These are phyloP conservation scores for Thuja plicata DNA, from an alignment of 83 land plant species.

Conservation along the genomic window DNA sequence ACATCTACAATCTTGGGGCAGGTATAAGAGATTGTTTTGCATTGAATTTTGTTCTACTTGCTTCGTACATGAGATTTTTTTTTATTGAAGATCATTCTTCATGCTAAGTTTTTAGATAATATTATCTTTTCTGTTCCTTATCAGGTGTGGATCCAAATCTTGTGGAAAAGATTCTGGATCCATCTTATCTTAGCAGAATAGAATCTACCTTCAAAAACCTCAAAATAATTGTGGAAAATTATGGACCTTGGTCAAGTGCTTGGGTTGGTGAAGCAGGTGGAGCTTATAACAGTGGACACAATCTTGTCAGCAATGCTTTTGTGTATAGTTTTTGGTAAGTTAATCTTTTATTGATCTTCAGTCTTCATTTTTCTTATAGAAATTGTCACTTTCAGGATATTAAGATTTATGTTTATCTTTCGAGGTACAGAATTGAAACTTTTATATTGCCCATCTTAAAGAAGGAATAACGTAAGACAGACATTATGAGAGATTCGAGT, in stretches of 20 bases:
- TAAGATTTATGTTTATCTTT: neutral
- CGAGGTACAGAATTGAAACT: neutral
- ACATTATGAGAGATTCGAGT: neutral
- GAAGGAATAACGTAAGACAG: neutral
- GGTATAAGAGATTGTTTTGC: constrained; percentile 35
- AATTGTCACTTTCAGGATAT: neutral
- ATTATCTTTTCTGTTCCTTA: neutral
- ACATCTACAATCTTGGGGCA: constrained; percentile 81
- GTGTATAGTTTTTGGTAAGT: constrained; percentile 86
- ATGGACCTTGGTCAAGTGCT: constrained; percentile 80
- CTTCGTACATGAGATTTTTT: neutral
- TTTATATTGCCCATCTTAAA: neutral
- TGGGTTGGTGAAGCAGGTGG: constrained; percentile 99
- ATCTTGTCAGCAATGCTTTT: constrained; percentile 70
- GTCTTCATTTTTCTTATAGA: neutral
- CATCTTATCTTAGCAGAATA: constrained; percentile 39
- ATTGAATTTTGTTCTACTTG: too few relatives aligned
- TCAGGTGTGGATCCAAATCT: constrained; percentile 66
- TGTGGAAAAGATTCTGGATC: constrained; percentile 57
- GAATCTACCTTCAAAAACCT: constrained; percentile 43
- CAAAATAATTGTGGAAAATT: constrained; percentile 34
- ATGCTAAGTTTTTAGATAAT: neutral
- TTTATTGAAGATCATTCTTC: neutral
- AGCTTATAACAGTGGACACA: constrained; percentile 90
- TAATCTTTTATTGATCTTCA: neutral